Evolutionary conservation across 257 asterid genomes (phyloP).

Genomic region (Ilex asprella): DNA sequence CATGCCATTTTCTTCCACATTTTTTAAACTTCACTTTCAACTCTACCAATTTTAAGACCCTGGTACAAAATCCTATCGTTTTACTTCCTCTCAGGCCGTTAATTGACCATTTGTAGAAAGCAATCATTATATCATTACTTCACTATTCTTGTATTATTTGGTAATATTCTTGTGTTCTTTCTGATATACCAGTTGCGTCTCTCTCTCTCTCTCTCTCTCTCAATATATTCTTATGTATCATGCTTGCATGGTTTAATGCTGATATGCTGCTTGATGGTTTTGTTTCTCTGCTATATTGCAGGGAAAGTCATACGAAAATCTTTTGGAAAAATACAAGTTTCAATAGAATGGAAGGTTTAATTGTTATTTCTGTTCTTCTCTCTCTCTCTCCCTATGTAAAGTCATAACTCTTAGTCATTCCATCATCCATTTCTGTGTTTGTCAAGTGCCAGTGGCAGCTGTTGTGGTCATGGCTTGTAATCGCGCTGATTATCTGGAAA

Average conservation of each 20-base stretch:
- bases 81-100: too few species aligned
- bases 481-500: constrained; percentile 95
- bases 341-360: constrained; percentile 17
- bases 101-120: not conserved
- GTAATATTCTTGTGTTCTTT: too few species aligned
- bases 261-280: constrained; percentile 3
- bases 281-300: constrained; percentile 33
- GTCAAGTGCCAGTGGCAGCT: constrained; percentile 89
- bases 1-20: too few species aligned
- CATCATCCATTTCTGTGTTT: constrained; percentile 5
- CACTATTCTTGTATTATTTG: not conserved
- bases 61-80: too few species aligned
- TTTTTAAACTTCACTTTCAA: too few species aligned
- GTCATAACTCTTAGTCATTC: constrained; percentile 1
- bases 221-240: not conserved
- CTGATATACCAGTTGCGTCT: too few species aligned
- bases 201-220: too few species aligned
- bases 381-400: constrained; percentile 10
- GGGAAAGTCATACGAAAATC: constrained; percentile 71
- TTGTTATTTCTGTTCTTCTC: constrained; percentile 6
- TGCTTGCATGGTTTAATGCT: not conserved
- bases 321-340: constrained; percentile 71
- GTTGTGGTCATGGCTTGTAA: constrained; percentile 97
- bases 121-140: not conserved
- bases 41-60: too few species aligned